Conservation (phyloP, 306 rosid genomes). For the Pyrus betulifolia region DNA sequence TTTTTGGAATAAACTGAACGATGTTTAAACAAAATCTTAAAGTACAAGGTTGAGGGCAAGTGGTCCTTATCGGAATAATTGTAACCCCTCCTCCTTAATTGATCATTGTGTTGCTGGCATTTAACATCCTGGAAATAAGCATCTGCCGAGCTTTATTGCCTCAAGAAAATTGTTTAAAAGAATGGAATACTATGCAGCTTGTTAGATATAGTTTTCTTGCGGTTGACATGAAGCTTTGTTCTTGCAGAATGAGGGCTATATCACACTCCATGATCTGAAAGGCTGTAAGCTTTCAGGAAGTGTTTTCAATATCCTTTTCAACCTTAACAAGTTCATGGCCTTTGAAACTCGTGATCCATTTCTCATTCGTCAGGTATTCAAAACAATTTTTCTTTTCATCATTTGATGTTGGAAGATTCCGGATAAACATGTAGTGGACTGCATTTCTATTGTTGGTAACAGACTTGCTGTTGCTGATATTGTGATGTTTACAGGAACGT, state of each 20-base stretch:
- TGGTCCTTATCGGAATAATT: neutral
- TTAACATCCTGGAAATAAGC: neutral
- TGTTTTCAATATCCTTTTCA: slow-evolving; percentile 87
- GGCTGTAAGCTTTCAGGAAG: slow-evolving; percentile 96
- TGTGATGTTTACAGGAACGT: slow-evolving; percentile 70
- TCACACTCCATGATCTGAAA: slow-evolving; percentile 77
- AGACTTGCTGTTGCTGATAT: slow-evolving; percentile 17
- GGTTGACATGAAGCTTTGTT: slow-evolving; percentile 11
- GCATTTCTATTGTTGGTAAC: slow-evolving; percentile 20
- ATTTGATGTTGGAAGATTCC: neutral
- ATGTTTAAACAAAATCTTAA: neutral
- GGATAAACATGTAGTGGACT: neutral
- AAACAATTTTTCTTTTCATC: neutral
- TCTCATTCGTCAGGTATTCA: slow-evolving; percentile 92
- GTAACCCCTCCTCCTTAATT: neutral
- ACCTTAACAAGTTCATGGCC: slow-evolving; percentile 98
- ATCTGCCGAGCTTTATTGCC: neutral
- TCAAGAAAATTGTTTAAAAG: neutral
- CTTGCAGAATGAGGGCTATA: slow-evolving; percentile 70
- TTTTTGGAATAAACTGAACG: neutral
- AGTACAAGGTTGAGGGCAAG: neutral
- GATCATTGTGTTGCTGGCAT: neutral
- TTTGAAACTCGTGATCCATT: slow-evolving; percentile 97
- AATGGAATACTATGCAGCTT: neutral
- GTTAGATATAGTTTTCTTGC: neutral